A percentile compares a stretch with the other conserved stretches of the same genome.
Conservation (phyloP, 495 filamentous ascomycete genomes). For the Schizothecium vesticola region DNA sequence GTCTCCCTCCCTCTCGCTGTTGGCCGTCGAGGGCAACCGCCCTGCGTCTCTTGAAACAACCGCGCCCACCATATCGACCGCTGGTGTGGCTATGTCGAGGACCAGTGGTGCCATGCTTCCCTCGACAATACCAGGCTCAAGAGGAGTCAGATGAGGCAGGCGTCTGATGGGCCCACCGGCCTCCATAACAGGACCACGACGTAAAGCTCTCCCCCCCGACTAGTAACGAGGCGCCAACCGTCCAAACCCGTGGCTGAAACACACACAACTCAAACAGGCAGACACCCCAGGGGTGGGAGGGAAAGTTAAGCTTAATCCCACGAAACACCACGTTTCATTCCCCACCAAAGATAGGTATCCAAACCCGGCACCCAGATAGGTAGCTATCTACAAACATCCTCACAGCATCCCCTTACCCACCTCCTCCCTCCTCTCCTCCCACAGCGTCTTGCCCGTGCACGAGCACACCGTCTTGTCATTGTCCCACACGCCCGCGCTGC, state of each 20-base stretch:
- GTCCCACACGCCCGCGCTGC: conserved; percentile 95
- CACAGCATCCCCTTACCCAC: conserved; percentile 79
- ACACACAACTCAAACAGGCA: not conserved
- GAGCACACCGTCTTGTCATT: conserved; percentile 96
- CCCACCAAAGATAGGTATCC: not conserved
- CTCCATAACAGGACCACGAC: not conserved
- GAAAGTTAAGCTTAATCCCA: conserved; percentile 8
- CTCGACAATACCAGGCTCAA: not conserved
- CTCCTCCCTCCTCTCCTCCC: conserved; percentile 93
- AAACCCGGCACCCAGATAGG: not conserved
- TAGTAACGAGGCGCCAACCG: not conserved
- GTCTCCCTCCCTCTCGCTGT: not conserved
- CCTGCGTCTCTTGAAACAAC: conserved; percentile 14
- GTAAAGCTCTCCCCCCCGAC: not conserved
- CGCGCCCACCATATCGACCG: not conserved
- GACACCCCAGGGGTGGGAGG: not conserved
- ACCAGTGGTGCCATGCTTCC: not conserved
- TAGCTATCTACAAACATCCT: conserved; percentile 14
- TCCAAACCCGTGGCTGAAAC: conserved; percentile 6
- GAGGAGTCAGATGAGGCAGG: not conserved
- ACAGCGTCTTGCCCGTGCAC: conserved; percentile 94
- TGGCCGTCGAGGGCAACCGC: not conserved
- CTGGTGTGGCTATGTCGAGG: not conserved
- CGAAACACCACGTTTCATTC: conserved; percentile 2
- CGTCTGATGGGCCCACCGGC: not conserved